Percentiles rank a stretch among this genome's conserved stretches.
These are phyloP conservation scores for Pterocarpus santalinus DNA, from an alignment of 306 rosid genomes.

Conservation along the genomic window DNA sequence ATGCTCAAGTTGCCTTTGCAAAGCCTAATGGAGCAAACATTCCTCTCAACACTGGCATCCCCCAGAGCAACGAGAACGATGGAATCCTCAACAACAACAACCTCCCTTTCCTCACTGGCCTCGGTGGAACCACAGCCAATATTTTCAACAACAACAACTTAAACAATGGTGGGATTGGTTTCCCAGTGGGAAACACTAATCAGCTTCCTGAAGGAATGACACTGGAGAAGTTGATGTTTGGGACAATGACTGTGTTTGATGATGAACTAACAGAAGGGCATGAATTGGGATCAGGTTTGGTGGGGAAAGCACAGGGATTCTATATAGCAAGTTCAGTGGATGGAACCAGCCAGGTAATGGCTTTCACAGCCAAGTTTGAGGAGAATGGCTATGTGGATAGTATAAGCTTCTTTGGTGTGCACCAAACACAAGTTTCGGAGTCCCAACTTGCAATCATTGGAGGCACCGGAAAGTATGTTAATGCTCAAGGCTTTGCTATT, in stretches of 20 bases:
- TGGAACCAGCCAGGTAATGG: conserved; percentile 81
- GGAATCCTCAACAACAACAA: conserved; percentile 82
- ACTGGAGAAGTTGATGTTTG: conserved; percentile 73
- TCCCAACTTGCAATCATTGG: conserved; percentile 88
- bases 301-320: conserved; percentile 87
- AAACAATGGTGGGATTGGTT: conserved; percentile 52
- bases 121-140: conserved; percentile 62
- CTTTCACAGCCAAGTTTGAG: conserved; percentile 78
- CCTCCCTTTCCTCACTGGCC: conserved; percentile 89
- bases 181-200: conserved; percentile 56
- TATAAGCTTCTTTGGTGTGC: conserved; percentile 83
- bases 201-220: conserved; percentile 69
- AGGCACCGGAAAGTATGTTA: conserved; percentile 80
- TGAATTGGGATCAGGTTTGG: conserved; percentile 76
- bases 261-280: conserved; percentile 84
- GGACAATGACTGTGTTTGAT: conserved; percentile 82
- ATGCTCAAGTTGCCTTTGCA: conserved; percentile 84
- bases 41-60: conserved; percentile 65
- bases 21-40: conserved; percentile 88
- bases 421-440: conserved; percentile 66
- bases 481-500: conserved; percentile 71
- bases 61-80: conserved; percentile 70
- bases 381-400: conserved; percentile 74
- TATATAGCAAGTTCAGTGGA: conserved; percentile 76
- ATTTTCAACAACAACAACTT: conserved; percentile 66